Percentiles rank a stretch among this genome's conserved stretches.
Conservation (phyloP, 73 alveolate species). For the Paramecium bursaria region DNA sequence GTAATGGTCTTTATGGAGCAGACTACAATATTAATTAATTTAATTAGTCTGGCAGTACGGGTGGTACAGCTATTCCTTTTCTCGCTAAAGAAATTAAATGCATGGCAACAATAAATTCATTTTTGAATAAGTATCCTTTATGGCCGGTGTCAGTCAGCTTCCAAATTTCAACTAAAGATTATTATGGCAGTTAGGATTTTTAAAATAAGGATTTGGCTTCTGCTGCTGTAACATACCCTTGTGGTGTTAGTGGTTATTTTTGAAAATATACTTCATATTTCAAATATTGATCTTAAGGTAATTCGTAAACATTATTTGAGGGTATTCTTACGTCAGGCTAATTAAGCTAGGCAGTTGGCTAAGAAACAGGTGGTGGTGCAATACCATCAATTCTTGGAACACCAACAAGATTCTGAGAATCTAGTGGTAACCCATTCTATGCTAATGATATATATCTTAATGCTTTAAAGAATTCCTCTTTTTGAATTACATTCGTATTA, state of each 20-base stretch:
- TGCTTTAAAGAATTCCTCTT: neutral
- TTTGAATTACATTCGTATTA: neutral
- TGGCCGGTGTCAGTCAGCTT: conserved; percentile 7
- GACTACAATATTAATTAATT: neutral
- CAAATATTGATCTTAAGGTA: neutral
- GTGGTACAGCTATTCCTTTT: neutral
- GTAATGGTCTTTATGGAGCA: too few species aligned
- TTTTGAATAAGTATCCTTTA: conserved; percentile 23
- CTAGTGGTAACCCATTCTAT: neutral
- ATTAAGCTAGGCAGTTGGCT: neutral
- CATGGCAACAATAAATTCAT: conserved; percentile 53
- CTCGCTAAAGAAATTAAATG: neutral
- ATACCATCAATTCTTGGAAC: conserved; percentile 45
- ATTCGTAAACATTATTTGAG: conserved; percentile 10
- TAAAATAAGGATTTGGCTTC: neutral
- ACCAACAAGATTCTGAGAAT: neutral
- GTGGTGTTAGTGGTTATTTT: neutral
- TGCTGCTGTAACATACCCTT: conserved; percentile 27
- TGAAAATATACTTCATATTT: conserved; percentile 3
- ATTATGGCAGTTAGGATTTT: conserved; percentile 9
- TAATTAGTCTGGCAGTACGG: neutral
- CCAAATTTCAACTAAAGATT: conserved; percentile 3
- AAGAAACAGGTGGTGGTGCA: neutral
- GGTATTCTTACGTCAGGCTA: neutral
- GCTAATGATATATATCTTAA: conserved; percentile 37